Evolutionary conservation across 83 land plant genomes (phyloP).

Genomic region (Larix sibirica): DNA sequence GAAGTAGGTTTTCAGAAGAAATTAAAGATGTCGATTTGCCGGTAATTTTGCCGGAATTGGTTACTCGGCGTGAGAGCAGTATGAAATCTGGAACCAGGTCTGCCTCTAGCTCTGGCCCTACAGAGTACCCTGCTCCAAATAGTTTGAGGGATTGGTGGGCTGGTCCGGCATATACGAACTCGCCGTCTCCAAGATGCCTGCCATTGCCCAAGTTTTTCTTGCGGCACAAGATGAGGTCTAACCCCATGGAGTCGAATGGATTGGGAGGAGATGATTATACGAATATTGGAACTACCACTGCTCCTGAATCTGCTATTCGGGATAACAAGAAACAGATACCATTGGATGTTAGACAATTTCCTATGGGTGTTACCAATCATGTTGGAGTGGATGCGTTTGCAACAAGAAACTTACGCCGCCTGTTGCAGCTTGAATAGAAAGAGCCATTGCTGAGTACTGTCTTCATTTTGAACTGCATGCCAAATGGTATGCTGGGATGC

Average conservation of each 20-base stretch:
- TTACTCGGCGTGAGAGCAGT: background rate
- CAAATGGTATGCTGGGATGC: background rate
- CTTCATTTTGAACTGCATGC: background rate
- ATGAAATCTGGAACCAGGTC: background rate
- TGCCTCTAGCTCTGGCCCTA: background rate
- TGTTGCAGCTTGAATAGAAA: background rate
- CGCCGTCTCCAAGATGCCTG: background rate
- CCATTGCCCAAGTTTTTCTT: constrained; percentile 7
- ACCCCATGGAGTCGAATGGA: background rate
- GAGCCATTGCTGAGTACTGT: too few relatives aligned
- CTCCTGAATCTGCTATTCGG: background rate
- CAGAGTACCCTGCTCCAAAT: too few relatives aligned
- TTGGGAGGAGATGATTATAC: background rate
- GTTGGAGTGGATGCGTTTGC: constrained; percentile 12
- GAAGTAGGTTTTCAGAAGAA: background rate
- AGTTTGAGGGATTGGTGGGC: background rate
- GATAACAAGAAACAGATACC: background rate
- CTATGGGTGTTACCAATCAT: background rate
- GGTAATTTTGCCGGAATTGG: background rate
- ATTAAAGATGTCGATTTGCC: background rate
- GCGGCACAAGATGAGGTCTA: background rate
- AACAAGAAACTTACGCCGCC: background rate
- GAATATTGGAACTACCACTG: background rate
- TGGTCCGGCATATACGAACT: constrained; percentile 6
- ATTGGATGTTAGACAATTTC: background rate